Base-by-base conservation (phyloP, 768 basidiomycete genomes). In the Amanita jacksonii region DNA sequence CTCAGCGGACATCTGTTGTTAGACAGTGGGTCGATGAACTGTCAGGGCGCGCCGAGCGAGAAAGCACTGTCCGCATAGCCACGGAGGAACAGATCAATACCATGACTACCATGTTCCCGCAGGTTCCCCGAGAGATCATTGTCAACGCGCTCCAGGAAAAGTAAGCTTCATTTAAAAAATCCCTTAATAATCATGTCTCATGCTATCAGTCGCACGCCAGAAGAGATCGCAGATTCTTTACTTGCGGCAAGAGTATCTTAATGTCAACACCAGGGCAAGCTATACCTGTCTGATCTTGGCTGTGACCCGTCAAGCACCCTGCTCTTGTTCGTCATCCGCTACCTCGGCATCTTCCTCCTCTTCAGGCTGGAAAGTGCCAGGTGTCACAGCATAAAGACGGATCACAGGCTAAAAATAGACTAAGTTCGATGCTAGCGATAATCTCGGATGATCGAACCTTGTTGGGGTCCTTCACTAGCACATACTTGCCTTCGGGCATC, bases 401-500 rank as follows among this genome's bases (percentile, higher is more conserved):
- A 97, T 82, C 54, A 94, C 85, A 41, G 93, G 85, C 94, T 98
- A 56, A 39, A 53, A 52, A 53, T 55, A 57, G 44, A 41, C 43
- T 42, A 41, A 47, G 46, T 35, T 32, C 8, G 23, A 23, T 12
- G 16, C 20, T n/a, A 30, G 47, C 36, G 45, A 15, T 49, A 37
- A 43, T 42, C 31, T 23, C 35, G 32, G 24, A 9, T 25, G 33
- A 25, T 61, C 74, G 54, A 57, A 94, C 93, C 79, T 79, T 90
- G 74, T 98, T 98, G 13, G 96, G 94, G 63, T 99, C 96, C 66
- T 94, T 96, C 41, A 99, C 80, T 20, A 99, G 69, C 10, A 98
- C 86, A 59, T 97, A 99, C 62, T 96, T 96, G 61, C 96, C 96
- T 63, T 98, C 94, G 16, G 90, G 89, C 80, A 92, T 83, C 63